Percentiles rank a stretch among this genome's conserved stretches.
These are phyloP conservation scores for Claviceps cyperi DNA, from an alignment of 2,329 filamentous ascomycete species.

Conservation along the genomic window DNA sequence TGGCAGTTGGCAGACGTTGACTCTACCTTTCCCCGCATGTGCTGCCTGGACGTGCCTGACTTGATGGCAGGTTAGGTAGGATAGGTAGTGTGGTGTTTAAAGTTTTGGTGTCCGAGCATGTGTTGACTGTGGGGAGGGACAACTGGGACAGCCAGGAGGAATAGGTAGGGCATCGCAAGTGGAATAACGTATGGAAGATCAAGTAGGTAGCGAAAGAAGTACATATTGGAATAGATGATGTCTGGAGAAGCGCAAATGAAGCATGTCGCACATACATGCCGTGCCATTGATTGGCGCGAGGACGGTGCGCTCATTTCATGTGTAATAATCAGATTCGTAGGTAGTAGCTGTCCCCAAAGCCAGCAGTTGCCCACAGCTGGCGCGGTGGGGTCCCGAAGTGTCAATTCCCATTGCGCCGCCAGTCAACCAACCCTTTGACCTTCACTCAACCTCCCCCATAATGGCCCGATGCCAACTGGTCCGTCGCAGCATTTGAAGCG, in stretches of 20 bases:
- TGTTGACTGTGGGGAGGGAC: not conserved
- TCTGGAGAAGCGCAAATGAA: too few species aligned
- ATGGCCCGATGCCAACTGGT: not conserved
- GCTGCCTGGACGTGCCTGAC: slow-evolving; percentile 4
- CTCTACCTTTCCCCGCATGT: slow-evolving; percentile 9
- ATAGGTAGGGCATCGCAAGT: too few species aligned
- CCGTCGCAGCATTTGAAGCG: not conserved
- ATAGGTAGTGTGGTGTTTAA: not conserved
- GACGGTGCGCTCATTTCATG: not conserved
- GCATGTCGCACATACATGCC: too few species aligned
- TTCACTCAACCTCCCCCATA: not conserved
- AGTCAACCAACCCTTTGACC: not conserved
- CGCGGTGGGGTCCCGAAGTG: too few species aligned
- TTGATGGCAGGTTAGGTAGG: not conserved
- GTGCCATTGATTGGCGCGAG: too few species aligned
- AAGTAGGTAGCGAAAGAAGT: too few species aligned
- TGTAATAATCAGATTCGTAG: not conserved
- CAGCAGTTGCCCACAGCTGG: not conserved
- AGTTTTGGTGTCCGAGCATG: not conserved
- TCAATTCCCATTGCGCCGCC: not conserved
- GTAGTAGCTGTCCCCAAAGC: not conserved
- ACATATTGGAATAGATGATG: too few species aligned
- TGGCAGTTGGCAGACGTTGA: slow-evolving; percentile 10
- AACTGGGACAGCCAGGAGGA: too few species aligned
- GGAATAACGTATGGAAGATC: too few species aligned